Conservation (phyloP, 1,284 basidiomycete genomes). For the Ceratobasidium papillatum region DNA sequence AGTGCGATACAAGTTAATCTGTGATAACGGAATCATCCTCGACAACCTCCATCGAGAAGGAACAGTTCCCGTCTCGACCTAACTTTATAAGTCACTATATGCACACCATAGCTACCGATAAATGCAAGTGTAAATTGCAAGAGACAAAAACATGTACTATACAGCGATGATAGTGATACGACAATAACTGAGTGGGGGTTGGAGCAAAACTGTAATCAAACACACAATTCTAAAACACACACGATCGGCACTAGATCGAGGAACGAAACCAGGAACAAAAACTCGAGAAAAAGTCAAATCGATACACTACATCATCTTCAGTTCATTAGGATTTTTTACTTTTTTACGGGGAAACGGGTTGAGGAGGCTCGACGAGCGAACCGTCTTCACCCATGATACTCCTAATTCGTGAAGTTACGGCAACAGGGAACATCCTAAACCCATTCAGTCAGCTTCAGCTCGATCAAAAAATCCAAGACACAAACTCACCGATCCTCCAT, state of each 20-base stretch:
- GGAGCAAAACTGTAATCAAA: constrained; percentile 2
- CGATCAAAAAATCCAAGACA: not conserved
- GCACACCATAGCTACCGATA: not conserved
- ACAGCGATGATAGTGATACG: constrained; percentile 33
- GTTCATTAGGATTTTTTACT: not conserved
- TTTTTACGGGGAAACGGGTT: constrained; percentile 16
- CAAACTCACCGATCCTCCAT: constrained; percentile 73
- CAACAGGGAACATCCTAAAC: constrained; percentile 72
- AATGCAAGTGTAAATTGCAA: constrained; percentile 24
- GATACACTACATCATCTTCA: constrained; percentile 4
- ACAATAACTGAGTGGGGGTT: constrained; percentile 36
- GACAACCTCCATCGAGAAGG: constrained; percentile 26
- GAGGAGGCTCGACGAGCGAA: constrained; percentile 35
- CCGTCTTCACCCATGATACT: constrained; percentile 55
- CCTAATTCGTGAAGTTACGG: constrained; percentile 71
- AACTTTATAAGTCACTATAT: constrained; percentile 4
- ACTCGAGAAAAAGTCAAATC: not conserved
- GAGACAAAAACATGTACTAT: constrained; percentile 20
- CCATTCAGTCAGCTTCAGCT: constrained; percentile 14
- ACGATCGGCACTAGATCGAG: constrained; percentile 34
- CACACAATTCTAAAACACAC: constrained; percentile 22
- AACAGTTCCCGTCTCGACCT: not conserved
- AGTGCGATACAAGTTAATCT: constrained; percentile 46
- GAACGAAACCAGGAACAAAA: not conserved
- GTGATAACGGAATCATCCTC: constrained; percentile 44